Conservation (phyloP, 1,284 basidiomycete species). For the Mycosarcoma mackinlayi region DNA sequence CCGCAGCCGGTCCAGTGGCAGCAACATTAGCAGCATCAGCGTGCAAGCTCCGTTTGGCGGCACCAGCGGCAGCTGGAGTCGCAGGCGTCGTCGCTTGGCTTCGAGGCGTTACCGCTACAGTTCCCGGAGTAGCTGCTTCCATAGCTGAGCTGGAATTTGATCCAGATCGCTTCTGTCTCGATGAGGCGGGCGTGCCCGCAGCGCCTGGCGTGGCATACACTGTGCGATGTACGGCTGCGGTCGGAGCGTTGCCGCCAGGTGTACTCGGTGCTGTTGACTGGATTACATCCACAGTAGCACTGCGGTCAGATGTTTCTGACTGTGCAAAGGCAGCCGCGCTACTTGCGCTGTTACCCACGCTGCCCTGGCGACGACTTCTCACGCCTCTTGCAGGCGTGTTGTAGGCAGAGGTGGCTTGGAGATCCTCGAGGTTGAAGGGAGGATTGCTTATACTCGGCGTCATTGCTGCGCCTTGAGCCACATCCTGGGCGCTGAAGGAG, state of each 20-base stretch:
- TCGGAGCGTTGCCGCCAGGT: slow-evolving; percentile 9
- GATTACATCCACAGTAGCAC: slow-evolving; percentile 10
- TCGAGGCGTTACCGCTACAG: slow-evolving; percentile 17
- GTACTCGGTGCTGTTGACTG: slow-evolving; percentile 34
- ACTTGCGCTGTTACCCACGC: slow-evolving; percentile 33
- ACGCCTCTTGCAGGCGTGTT: slow-evolving; percentile 29
- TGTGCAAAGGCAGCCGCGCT: slow-evolving; percentile 30
- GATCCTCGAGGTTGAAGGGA: slow-evolving; percentile 42
- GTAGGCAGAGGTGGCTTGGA: slow-evolving; percentile 40
- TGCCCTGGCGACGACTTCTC: slow-evolving; percentile 24
- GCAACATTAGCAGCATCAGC: slow-evolving; percentile 11
- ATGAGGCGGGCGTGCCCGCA: slow-evolving; percentile 35
- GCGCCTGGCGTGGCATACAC: slow-evolving; percentile 18
- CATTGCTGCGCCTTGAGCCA: slow-evolving; percentile 58
- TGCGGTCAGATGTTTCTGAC: slow-evolving; percentile 29
- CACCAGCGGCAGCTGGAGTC: slow-evolving; percentile 17
- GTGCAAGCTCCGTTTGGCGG: slow-evolving; percentile 9
- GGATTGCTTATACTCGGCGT: slow-evolving; percentile 33
- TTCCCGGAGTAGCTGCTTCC: slow-evolving; percentile 5
- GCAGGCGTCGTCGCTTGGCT: slow-evolving; percentile 32
- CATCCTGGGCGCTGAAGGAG: slow-evolving; percentile 62
- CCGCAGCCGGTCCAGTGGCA: slow-evolving; percentile 12
- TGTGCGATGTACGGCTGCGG: slow-evolving; percentile 7
- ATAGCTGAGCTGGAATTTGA: slow-evolving; percentile 35
- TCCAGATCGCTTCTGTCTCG: slow-evolving; percentile 37